phyloP scores from a whole-genome alignment of 2,329 filamentous ascomycete genomes.

The Cytospora piceicola region DNA sequence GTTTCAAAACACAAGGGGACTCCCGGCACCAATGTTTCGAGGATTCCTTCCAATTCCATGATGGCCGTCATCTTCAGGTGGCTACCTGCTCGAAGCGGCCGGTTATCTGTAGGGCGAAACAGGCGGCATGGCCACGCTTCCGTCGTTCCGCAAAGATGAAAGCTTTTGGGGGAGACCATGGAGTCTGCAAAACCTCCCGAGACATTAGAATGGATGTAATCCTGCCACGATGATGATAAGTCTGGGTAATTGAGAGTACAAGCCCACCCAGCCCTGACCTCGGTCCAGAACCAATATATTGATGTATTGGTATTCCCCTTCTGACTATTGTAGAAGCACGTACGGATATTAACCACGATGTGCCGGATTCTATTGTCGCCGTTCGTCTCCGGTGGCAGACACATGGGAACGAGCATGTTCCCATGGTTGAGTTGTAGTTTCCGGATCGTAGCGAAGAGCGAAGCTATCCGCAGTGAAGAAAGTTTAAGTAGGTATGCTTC shows the following conservation, averaged over 20 bases:
- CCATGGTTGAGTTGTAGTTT: not conserved
- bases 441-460: not conserved
- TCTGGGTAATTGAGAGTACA: not conserved
- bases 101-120: constrained; percentile 5
- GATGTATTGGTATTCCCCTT: constrained; percentile 9
- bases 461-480: not conserved
- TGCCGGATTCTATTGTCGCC: not conserved
- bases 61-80: not conserved
- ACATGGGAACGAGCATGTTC: not conserved
- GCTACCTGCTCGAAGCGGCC: constrained; percentile 2
- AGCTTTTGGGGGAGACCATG: not conserved
- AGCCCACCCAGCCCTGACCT: constrained; percentile 13
- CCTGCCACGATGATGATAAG: not conserved
- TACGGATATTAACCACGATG: constrained; percentile 3
- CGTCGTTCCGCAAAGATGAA: not conserved
- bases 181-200: not conserved
- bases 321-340: constrained; percentile 13
- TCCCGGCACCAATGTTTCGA: constrained; percentile 26
- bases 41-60: not conserved
- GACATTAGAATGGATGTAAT: not conserved
- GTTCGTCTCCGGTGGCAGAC: not conserved
- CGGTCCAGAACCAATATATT: constrained; percentile 8
- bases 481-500: not conserved
- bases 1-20: constrained; percentile 24
- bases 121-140: constrained; percentile 3